Conservation (phyloP, 2,329 filamentous ascomycete species). For the Talaromyces sp. region DNA sequence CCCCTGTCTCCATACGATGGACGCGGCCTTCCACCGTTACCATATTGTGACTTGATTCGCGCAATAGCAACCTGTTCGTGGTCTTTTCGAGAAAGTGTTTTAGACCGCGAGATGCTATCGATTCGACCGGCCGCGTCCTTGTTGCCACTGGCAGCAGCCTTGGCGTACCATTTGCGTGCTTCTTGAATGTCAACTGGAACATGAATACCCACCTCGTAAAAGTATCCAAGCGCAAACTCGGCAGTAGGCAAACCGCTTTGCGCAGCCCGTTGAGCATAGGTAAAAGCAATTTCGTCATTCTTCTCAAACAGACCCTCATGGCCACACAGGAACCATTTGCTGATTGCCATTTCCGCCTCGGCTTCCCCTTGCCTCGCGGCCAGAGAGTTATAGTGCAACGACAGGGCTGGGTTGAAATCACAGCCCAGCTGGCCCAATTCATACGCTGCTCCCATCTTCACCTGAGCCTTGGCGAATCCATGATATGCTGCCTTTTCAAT, state of each 20-base stretch:
- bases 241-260: slow-evolving; percentile 76
- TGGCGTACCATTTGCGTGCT: slow-evolving; percentile 83
- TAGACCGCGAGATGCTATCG: slow-evolving; percentile 75
- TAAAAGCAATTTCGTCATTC: slow-evolving; percentile 90
- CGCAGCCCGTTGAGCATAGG: slow-evolving; percentile 83
- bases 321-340: slow-evolving; percentile 97
- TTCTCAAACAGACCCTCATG: slow-evolving; percentile 89
- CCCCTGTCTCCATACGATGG: slow-evolving; percentile 12
- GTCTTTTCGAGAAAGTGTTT: slow-evolving; percentile 80
- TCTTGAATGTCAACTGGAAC: slow-evolving; percentile 77
- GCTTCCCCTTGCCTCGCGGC: slow-evolving; percentile 87
- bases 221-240: slow-evolving; percentile 96
- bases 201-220: slow-evolving; percentile 92
- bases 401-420: slow-evolving; percentile 89
- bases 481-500: slow-evolving; percentile 96
- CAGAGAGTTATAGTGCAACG: slow-evolving; percentile 90
- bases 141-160: slow-evolving; percentile 85
- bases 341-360: slow-evolving; percentile 92
- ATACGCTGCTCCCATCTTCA: slow-evolving; percentile 95
- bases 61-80: slow-evolving; percentile 88
- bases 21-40: slow-evolving; percentile 48
- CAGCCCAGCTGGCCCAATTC: slow-evolving; percentile 91
- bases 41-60: slow-evolving; percentile 77
- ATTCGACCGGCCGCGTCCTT: slow-evolving; percentile 78
- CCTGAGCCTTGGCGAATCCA: slow-evolving; percentile 90